These are phyloP conservation scores for Cladosporium sp. DNA, from an alignment of 2,329 filamentous ascomycete species.

Conservation along the genomic window DNA sequence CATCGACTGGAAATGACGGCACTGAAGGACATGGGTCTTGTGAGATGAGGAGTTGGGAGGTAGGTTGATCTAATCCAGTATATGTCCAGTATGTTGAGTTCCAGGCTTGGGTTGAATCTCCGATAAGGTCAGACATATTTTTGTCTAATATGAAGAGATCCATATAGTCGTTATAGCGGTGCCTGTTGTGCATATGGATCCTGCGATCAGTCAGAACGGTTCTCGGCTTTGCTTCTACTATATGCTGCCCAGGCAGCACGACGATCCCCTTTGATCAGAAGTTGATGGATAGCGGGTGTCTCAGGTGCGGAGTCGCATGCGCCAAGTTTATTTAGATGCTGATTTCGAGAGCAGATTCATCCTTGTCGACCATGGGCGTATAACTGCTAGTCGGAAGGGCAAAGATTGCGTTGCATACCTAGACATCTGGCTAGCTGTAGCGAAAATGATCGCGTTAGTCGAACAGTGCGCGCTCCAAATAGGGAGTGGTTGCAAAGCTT, in stretches of 20 bases:
- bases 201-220: neutral
- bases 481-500: neutral
- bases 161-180: neutral
- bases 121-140: conserved; percentile 2
- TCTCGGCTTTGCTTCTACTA: too few species aligned
- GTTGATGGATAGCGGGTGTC: neutral
- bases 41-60: neutral
- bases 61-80: neutral
- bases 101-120: conserved; percentile 5
- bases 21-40: too few species aligned
- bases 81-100: conserved; percentile 3
- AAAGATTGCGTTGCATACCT: neutral
- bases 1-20: too few species aligned
- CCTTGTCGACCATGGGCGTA: neutral
- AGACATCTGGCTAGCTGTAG: neutral
- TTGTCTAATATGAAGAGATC: neutral
- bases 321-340: neutral
- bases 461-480: neutral
- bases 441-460: neutral
- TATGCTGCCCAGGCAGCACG: neutral
- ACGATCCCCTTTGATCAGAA: neutral
- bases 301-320: neutral
- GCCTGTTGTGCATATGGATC: neutral
- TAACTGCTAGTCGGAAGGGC: neutral
- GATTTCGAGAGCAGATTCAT: too few species aligned